Evolutionary conservation across 2,329 filamentous ascomycete species (phyloP), one percentile per base, ranked within the genome.

Genomic region (Clonostachys rhizophaga): DNA sequence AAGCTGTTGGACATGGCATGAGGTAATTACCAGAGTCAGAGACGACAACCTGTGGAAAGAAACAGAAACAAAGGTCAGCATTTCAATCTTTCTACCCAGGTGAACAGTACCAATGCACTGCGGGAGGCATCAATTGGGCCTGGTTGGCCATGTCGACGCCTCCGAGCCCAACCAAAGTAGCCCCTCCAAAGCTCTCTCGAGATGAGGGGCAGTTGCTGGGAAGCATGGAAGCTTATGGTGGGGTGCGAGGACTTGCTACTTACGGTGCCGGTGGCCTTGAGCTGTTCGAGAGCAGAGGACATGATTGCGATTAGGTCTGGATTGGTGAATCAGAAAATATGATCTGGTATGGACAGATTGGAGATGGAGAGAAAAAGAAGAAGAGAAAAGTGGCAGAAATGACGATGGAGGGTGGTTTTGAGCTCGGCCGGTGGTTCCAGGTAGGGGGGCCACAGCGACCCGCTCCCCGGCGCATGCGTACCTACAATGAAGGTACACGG

Each of bases 251-350:
- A 35, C 61, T 52, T 57, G 53, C 52, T 49, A 88, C 89, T 74
- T 81, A 95, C 91, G 66, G 94, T 99, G 86, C 94, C 94, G 68
- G 87, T 73, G 78, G 89, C 85, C 83, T 99, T 99, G 71, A 99
- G 84, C 78, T 97, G 91, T 63, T 97, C 94, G 63, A 99, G 87
- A 72, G 91, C 89, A 72, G 76, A 86, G 72, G 89, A 74, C 91
- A 96, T 96, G 56, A 45, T 65, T 35, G 40, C 11, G 20, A 36
- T 17, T 35, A 30, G 34, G 37, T 45, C 3, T 34, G 4, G 8
- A 14, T 43, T 50, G 45, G 53, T 37, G 20, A 36, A 12, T 18
- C 16, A 14, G 44, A n/a, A 20, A 40, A 34, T n/a, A 39, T 18
- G 36, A 18, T 39, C 45, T 50, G 49, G 49, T 48, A 50, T 49